Percentiles rank a stretch among this genome's conserved stretches.
Conservation (phyloP, 768 basidiomycete species). For the Boletus reticuloceps region DNA sequence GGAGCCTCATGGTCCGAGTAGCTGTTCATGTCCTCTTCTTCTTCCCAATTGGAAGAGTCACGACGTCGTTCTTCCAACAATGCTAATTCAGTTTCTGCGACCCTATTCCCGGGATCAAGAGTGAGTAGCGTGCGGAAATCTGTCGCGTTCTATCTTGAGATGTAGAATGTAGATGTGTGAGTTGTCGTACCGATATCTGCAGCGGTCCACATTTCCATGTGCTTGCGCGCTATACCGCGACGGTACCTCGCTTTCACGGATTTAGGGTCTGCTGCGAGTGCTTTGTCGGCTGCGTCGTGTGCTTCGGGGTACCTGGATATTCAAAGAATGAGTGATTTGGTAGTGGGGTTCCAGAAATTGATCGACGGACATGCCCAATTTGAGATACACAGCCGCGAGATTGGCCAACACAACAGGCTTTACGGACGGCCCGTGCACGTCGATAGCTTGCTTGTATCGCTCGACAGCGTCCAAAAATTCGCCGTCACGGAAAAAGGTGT, state of each 20-base stretch:
- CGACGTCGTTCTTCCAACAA: background rate
- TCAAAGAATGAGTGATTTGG: background rate
- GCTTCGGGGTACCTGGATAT: conserved; percentile 27
- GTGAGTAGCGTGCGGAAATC: conserved; percentile 28
- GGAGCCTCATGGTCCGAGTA: conserved; percentile 18
- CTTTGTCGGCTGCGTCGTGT: conserved; percentile 25
- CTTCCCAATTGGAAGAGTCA: background rate
- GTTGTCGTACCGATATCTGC: conserved; percentile 24
- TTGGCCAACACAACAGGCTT: conserved; percentile 41
- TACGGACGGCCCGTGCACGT: conserved; percentile 31
- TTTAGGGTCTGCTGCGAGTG: conserved; percentile 29
- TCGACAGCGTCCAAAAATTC: conserved; percentile 38
- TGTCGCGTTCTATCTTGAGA: conserved; percentile 1
- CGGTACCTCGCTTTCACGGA: conserved; percentile 36
- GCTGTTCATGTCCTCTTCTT: background rate
- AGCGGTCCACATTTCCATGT: conserved; percentile 12
- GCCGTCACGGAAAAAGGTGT: conserved; percentile 37
- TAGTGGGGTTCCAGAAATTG: background rate
- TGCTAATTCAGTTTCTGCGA: conserved; percentile 17
- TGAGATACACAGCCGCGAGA: conserved; percentile 41
- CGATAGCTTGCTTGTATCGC: conserved; percentile 40
- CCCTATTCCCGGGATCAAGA: conserved; percentile 26
- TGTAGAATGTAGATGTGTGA: no score
- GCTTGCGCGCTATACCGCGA: conserved; percentile 34
- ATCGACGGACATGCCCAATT: conserved; percentile 35